Base-by-base conservation (phyloP, 1,139 yeast species). In the Zygoascus hellenicus region DNA sequence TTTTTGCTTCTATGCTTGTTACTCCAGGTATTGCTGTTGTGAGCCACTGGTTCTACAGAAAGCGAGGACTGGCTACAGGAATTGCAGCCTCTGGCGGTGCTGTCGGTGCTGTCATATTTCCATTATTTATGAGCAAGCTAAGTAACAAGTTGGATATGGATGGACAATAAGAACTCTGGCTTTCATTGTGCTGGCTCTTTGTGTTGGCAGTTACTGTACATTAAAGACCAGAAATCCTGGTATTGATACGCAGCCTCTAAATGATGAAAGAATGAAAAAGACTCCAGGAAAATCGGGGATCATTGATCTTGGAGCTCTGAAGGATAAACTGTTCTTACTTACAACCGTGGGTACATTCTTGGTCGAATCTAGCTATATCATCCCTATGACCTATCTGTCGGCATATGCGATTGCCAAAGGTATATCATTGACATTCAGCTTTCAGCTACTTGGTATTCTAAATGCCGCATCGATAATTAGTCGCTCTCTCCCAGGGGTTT, bases 151-250 rank as follows among this genome's bases (percentile, higher is more conserved):
- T 17, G 86, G 88, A 1, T 83, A 71, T 58, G 73, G 69, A 26
- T 81, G 87, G 86, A 77, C 84, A 1, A 70, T 80, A 43, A 66
- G 88, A 46, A 67, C 75, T 2, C 63, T 80, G 55, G 83, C 78
- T 0, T 74, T 81, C 43, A 61, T 78, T 13, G 66, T 76, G 37
- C 54, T 76, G 3, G 66, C 65, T 1, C 58, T 67, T 35, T 67
- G 75, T 58, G 46, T 62, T 1, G 53, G 69, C 6, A 64, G 79
- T 0, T 61, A 72, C 1, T 39, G 66, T 2, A 63, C 79, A 4
- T 71, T 77, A 10, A 67, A 63, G 49, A 76, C 77, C 31, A 64
- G 82, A 52, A 51, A 65, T 34, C 60, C 60, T 2, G 39, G 39
- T 2, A n/a, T 36, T n/a, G 39, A 31, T 13, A 36, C 13, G n/a